A percentile compares a stretch with the other conserved stretches of the same genome.
Evolutionary conservation across 306 rosid genomes (phyloP).

Genomic region (Fragaria iinumae): DNA sequence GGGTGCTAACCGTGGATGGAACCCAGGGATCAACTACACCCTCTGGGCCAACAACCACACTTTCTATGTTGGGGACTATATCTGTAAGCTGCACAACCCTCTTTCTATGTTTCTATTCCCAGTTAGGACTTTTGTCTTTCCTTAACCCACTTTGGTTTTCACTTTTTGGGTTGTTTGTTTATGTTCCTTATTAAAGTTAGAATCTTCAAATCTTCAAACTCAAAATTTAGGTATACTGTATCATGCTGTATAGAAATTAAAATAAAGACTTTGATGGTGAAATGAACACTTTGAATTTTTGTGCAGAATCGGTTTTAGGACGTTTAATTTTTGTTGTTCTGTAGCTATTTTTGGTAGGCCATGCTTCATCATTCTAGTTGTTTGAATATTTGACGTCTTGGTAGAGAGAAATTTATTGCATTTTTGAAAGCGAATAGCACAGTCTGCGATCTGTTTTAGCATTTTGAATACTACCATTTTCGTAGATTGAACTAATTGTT

Average conservation of each 20-base stretch:
- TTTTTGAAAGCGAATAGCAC: background rate
- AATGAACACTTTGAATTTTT: background rate
- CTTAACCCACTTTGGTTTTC: conserved; percentile 9
- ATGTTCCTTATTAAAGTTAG: background rate
- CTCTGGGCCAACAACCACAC: conserved; percentile 89
- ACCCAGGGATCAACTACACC: conserved; percentile 79
- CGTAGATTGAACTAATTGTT: background rate
- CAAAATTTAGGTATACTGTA: background rate
- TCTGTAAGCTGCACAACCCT: conserved; percentile 44
- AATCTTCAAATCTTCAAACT: background rate
- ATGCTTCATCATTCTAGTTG: background rate
- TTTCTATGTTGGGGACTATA: conserved; percentile 75
- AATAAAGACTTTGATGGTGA: background rate
- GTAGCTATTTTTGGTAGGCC: background rate
- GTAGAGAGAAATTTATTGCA: background rate
- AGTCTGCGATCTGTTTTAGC: background rate
- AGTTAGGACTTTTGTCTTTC: background rate
- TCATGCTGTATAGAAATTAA: background rate
- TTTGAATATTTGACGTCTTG: background rate
- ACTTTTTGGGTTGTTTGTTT: background rate
- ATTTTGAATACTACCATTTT: background rate
- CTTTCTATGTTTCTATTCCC: background rate
- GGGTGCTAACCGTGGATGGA: conserved; percentile 94
- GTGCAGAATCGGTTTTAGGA: background rate
- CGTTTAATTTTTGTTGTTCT: background rate